These are phyloP conservation scores for Aspergillus terreus DNA, from an alignment of 2,329 filamentous ascomycete species.

Conservation along the genomic window DNA sequence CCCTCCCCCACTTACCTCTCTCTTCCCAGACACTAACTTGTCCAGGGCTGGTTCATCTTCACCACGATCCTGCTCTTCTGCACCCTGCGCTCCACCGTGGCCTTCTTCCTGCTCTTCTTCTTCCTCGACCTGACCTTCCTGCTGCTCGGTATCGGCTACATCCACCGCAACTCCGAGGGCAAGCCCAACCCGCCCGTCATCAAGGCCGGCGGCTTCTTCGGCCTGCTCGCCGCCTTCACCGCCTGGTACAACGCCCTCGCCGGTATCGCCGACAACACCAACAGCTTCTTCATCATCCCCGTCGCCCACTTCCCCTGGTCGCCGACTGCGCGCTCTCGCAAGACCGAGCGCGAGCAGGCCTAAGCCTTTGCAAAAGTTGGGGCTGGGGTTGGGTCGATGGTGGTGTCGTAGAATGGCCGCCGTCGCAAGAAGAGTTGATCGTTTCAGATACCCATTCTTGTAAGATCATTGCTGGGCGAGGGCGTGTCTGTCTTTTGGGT, in stretches of 20 bases:
- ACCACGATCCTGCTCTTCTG: constrained; percentile 69
- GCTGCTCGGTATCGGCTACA: constrained; percentile 63
- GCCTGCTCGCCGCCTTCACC: constrained; percentile 73
- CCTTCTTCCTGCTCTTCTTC: constrained; percentile 75
- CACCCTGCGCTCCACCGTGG: constrained; percentile 72
- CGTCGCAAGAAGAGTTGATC: not conserved
- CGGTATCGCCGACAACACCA: constrained; percentile 66
- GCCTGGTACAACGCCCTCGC: constrained; percentile 87
- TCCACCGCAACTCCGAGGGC: constrained; percentile 48
- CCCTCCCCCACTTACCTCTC: not conserved
- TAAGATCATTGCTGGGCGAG: constrained; percentile 16
- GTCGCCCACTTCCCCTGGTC: constrained; percentile 96
- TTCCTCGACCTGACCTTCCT: constrained; percentile 73
- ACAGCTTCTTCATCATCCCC: constrained; percentile 88
- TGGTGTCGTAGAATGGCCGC: too few relatives aligned
- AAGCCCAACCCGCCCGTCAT: constrained; percentile 49
- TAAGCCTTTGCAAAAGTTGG: not conserved
- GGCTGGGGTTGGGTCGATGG: too few relatives aligned
- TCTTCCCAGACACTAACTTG: too few relatives aligned
- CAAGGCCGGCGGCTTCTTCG: constrained; percentile 73
- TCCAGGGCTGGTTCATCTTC: constrained; percentile 83
- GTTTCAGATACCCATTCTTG: constrained; percentile 30
- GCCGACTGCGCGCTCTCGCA: constrained; percentile 63
- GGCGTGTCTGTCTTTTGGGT: not conserved
- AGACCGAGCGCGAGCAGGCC: constrained; percentile 45